phyloP scores from a whole-genome alignment of 305 asterid species.

The Solanum hybrid region DNA sequence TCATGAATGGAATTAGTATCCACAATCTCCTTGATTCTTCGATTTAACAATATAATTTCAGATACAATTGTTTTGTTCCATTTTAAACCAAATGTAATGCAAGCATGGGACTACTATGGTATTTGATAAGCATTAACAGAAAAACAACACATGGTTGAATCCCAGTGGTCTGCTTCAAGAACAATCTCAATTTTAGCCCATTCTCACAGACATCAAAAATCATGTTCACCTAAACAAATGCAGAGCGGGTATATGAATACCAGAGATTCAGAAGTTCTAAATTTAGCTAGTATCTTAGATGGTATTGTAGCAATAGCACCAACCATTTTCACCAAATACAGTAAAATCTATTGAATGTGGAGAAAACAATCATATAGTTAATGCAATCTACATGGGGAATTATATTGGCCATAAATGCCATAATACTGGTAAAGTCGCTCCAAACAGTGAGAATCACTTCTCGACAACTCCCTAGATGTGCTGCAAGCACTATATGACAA shows the following conservation, averaged over 20 bases:
- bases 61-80: background rate
- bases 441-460: background rate
- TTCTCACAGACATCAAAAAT: background rate
- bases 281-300: background rate
- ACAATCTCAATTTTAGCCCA: background rate
- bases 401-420: background rate
- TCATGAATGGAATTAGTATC: background rate
- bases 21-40: background rate
- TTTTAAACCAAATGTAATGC: background rate
- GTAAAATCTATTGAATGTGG: background rate
- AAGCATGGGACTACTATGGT: background rate
- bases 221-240: background rate
- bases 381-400: background rate
- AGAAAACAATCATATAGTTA: background rate
- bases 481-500: background rate
- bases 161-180: background rate
- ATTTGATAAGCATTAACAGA: background rate
- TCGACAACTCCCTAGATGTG: background rate
- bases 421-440: background rate
- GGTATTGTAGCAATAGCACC: background rate
- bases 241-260: background rate
- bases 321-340: background rate
- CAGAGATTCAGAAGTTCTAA: background rate
- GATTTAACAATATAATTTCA: background rate
- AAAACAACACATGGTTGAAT: background rate